Evolutionary conservation across 495 filamentous ascomycete species (phyloP).

Genomic region (Immersiella caudata): DNA sequence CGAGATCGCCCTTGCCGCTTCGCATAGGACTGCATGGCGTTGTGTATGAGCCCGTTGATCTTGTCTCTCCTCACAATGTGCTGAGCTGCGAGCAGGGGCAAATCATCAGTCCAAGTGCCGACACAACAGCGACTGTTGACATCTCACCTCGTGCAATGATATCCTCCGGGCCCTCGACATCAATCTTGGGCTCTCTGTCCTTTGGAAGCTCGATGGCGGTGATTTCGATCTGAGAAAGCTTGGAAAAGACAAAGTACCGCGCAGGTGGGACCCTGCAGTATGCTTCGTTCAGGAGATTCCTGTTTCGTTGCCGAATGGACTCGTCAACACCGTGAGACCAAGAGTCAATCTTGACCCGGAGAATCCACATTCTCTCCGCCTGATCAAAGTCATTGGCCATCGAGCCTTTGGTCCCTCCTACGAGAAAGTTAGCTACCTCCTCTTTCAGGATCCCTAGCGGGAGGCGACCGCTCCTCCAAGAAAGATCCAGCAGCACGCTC

Average conservation of each 20-base stretch:
- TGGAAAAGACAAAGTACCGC: background rate
- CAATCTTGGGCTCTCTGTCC: background rate
- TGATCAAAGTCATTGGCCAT: slow-evolving; percentile 22
- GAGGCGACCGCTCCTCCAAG: background rate
- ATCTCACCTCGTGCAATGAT: background rate
- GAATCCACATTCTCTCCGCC: slow-evolving; percentile 20
- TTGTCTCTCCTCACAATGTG: background rate
- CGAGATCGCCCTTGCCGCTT: background rate
- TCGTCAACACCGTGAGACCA: slow-evolving; percentile 31
- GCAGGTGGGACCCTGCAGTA: slow-evolving; percentile 30
- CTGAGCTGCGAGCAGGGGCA: background rate
- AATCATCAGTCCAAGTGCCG: background rate
- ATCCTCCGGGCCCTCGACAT: background rate
- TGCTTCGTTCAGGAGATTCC: slow-evolving; percentile 25
- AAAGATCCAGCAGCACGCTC: background rate
- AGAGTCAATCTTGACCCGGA: slow-evolving; percentile 32
- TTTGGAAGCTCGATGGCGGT: too few species aligned
- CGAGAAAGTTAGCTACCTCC: background rate
- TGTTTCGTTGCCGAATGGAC: slow-evolving; percentile 28
- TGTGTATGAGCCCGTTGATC: background rate
- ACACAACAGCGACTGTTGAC: background rate
- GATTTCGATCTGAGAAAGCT: background rate
- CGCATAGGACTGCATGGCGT: background rate
- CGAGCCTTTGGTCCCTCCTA: slow-evolving; percentile 18
- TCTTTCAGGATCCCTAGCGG: background rate